Base-by-base conservation (phyloP, 306 rosid species). In the Calophaca sinica region DNA sequence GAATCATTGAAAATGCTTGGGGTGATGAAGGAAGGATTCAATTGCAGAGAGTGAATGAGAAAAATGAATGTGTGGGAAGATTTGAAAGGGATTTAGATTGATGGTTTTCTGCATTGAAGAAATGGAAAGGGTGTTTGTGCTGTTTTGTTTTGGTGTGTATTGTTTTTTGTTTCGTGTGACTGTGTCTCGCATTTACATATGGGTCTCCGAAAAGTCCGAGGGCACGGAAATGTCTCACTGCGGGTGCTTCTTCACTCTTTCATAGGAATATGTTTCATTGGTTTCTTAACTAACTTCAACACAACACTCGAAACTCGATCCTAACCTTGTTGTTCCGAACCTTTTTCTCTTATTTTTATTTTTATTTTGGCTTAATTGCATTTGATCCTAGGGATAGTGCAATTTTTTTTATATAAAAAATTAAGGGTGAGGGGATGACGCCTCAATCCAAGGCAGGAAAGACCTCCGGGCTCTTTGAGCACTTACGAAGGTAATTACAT, bases 191-290 rank as follows among this genome's bases (percentile, higher is more conserved):
- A 5, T 9, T 38, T n/a, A 35, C 79, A 49, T 15, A 64, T 36
- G 54, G 69, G 14, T 41, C 70, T 69, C 15, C 88, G 88, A 73
- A 5, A 74, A 76, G 59, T 45, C 44, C 85, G 90, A 84, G 68
- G 83, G 26, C 26, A 20, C 26, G 26, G 6, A 72, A 50, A 65
- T 59, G 73, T 54, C 70, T 70, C 41, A 26, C 44, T 28, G 73
- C 38, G 41, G 32, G 26, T 49, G 68, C 48, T 13, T 45, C 29
- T 28, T 4, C 11, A 46, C 33, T 33, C 63, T 12, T 61, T 35
- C 31, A 5, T 12, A 9, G 57, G 46, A 45, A 68, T n/a, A 14
- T 15, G 10, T 32, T 72, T 57, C 4, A 39, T 53, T 65, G 63
- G 76, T 68, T 64, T n/a, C 59, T 59, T 59, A 26, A 60, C 70